These are phyloP conservation scores for Diaporthe humulicola DNA, from an alignment of 2,329 filamentous ascomycete species.

Conservation along the genomic window DNA sequence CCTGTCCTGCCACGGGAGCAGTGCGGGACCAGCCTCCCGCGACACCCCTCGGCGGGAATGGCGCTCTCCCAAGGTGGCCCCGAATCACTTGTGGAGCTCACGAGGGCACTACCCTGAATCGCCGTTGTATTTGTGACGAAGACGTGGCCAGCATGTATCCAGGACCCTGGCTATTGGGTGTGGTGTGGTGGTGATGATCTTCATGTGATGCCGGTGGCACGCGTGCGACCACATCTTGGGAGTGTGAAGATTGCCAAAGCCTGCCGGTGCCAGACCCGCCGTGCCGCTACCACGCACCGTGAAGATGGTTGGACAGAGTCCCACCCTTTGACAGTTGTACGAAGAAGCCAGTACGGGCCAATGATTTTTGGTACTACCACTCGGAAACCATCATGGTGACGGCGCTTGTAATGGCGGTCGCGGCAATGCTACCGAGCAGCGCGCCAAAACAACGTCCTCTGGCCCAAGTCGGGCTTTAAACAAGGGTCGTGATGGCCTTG, in stretches of 20 bases:
- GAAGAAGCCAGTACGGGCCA: not conserved
- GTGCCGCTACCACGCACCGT: not conserved
- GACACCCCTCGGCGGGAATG: conserved; percentile 20
- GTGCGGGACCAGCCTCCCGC: conserved; percentile 28
- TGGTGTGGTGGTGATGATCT: conserved; percentile 11
- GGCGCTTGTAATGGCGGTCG: conserved; percentile 11
- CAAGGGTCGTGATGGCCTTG: not conserved
- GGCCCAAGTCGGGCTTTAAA: not conserved
- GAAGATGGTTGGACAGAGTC: not conserved
- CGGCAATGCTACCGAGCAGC: conserved; percentile 16
- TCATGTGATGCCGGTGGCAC: conserved; percentile 28
- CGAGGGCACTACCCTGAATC: conserved; percentile 34
- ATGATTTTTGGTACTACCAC: not conserved
- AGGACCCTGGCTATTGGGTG: conserved; percentile 10
- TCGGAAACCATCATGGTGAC: conserved; percentile 1
- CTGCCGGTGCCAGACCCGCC: conserved; percentile 27
- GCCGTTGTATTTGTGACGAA: conserved; percentile 28
- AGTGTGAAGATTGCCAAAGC: conserved; percentile 17
- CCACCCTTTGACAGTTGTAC: conserved; percentile 15
- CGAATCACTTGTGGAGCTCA: conserved; percentile 16
- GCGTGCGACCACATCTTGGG: not conserved
- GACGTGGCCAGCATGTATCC: conserved; percentile 5
- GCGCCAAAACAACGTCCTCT: not conserved
- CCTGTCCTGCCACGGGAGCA: conserved; percentile 25
- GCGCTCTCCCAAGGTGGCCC: conserved; percentile 13